phyloP scores from a whole-genome alignment of 352 stramenopile genomes.

The Phytophthora idaei region DNA sequence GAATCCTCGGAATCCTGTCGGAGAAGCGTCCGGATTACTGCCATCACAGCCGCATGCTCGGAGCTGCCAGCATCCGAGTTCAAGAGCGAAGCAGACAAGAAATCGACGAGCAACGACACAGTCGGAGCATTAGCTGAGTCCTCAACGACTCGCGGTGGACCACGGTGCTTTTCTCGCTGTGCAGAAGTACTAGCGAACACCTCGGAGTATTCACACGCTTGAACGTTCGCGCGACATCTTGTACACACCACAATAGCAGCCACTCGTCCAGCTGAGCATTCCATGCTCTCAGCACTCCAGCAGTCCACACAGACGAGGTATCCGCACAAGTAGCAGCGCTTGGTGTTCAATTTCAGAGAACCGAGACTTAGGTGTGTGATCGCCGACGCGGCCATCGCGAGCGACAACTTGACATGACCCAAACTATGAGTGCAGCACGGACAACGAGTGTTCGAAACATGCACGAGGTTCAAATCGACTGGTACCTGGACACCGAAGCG shows the following conservation, averaged over 20 bases:
- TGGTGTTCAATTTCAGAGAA: conserved; percentile 25
- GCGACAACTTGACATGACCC: conserved; percentile 17
- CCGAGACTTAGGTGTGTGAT: conserved; percentile 10
- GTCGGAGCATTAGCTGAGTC: conserved; percentile 7
- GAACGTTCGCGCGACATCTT: conserved; percentile 49
- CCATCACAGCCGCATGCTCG: conserved; percentile 23
- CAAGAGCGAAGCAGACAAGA: conserved; percentile 22
- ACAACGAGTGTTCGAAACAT: conserved; percentile 52
- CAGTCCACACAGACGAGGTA: conserved; percentile 45
- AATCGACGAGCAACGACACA: conserved; percentile 29
- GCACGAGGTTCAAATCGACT: conserved; percentile 36
- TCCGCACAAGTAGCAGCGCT: conserved; percentile 44
- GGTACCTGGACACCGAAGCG: conserved; percentile 62
- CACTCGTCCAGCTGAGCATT: conserved; percentile 30
- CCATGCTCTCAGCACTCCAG: conserved; percentile 38
- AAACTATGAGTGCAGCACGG: conserved; percentile 59
- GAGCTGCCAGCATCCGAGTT: conserved; percentile 12
- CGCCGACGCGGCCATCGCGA: conserved; percentile 13
- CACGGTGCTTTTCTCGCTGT: conserved; percentile 24
- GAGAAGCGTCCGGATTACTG: conserved; percentile 31
- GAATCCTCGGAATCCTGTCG: conserved; percentile 1
- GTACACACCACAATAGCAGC: conserved; percentile 49
- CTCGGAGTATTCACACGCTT: conserved; percentile 52
- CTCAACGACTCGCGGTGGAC: conserved; percentile 22
- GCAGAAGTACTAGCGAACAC: conserved; percentile 29